A percentile compares a stretch with the other conserved stretches of the same genome.
Evolutionary conservation across 2,329 filamentous ascomycete genomes (phyloP).

Genomic region (Macrophomina pseudophaseolina): DNA sequence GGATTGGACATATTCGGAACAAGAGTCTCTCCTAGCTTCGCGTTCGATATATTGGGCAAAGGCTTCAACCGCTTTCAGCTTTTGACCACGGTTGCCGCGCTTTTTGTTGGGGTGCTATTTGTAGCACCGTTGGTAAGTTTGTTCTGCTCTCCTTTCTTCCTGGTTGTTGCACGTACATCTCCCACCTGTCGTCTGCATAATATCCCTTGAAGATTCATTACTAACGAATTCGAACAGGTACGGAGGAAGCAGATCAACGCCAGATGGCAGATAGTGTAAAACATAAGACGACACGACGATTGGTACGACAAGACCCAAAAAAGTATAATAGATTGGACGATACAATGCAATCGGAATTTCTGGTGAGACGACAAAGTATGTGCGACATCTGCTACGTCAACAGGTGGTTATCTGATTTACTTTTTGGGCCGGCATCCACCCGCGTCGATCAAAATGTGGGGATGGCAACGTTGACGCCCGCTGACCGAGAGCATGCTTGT

Average conservation of each 20-base stretch:
- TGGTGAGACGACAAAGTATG: slow-evolving; percentile 2
- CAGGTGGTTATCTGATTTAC: neutral
- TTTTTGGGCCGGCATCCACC: neutral
- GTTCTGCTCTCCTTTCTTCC: neutral
- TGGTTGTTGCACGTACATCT: neutral
- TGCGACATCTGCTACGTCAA: slow-evolving; percentile 4
- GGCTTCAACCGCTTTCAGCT: slow-evolving; percentile 92
- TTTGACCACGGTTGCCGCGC: slow-evolving; percentile 78
- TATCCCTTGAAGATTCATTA: neutral
- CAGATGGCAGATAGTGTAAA: slow-evolving; percentile 58
- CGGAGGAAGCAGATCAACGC: slow-evolving; percentile 70
- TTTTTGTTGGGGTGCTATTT: slow-evolving; percentile 76
- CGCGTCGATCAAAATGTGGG: slow-evolving; percentile 16
- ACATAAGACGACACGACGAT: slow-evolving; percentile 13
- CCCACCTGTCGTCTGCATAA: slow-evolving; percentile 31
- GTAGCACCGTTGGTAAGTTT: slow-evolving; percentile 82
- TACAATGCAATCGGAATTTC: neutral
- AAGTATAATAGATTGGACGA: slow-evolving; percentile 24
- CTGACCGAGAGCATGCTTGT: neutral
- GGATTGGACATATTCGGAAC: slow-evolving; percentile 90
- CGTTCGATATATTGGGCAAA: slow-evolving; percentile 91
- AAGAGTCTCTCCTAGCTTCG: slow-evolving; percentile 80
- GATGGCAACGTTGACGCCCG: slow-evolving; percentile 6
- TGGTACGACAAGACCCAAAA: slow-evolving; percentile 12
- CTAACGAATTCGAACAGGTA: slow-evolving; percentile 46